Conservation (phyloP, 2,329 filamentous ascomycete species). For the Colletotrichum sp. region DNA sequence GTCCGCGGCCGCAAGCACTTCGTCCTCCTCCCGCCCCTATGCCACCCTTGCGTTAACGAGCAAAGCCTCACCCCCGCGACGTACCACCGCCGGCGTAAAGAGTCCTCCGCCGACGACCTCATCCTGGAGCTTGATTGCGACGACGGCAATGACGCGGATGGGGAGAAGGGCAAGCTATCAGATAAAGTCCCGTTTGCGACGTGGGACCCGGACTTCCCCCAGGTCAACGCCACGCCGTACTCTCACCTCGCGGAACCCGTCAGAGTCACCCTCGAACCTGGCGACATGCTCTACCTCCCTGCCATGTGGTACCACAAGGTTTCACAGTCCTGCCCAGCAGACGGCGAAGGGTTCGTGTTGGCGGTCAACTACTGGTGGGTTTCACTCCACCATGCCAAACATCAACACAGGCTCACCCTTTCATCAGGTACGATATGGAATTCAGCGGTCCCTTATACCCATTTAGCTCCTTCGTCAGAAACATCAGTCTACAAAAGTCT, state of each 20-base stretch:
- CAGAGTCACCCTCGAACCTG: slow-evolving; percentile 70
- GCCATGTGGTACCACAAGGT: slow-evolving; percentile 86
- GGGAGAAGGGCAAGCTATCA: slow-evolving; percentile 21
- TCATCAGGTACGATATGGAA: slow-evolving; percentile 76
- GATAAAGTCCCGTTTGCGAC: slow-evolving; percentile 67
- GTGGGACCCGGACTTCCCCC: slow-evolving; percentile 74
- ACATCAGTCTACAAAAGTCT: slow-evolving; percentile 27
- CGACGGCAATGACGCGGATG: slow-evolving; percentile 34
- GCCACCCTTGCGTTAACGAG: slow-evolving; percentile 73
- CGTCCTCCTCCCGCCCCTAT: slow-evolving; percentile 73
- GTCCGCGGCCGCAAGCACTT: slow-evolving; percentile 77
- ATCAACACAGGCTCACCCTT: background rate
- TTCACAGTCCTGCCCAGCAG: slow-evolving; percentile 68
- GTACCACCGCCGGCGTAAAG: slow-evolving; percentile 51
- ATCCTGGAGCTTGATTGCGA: slow-evolving; percentile 31
- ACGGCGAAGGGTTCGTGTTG: slow-evolving; percentile 75
- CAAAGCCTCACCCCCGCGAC: slow-evolving; percentile 58
- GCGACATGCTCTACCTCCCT: slow-evolving; percentile 84
- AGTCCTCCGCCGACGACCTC: background rate
- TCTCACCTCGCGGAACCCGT: slow-evolving; percentile 65
- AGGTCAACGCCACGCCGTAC: slow-evolving; percentile 56
- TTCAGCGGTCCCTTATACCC: slow-evolving; percentile 74
- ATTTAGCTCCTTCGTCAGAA: slow-evolving; percentile 58
- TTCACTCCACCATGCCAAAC: background rate
- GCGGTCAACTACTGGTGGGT: slow-evolving; percentile 82